Evolutionary conservation across 2,329 filamentous ascomycete species (phyloP).

Genomic region (Fusarium poae): DNA sequence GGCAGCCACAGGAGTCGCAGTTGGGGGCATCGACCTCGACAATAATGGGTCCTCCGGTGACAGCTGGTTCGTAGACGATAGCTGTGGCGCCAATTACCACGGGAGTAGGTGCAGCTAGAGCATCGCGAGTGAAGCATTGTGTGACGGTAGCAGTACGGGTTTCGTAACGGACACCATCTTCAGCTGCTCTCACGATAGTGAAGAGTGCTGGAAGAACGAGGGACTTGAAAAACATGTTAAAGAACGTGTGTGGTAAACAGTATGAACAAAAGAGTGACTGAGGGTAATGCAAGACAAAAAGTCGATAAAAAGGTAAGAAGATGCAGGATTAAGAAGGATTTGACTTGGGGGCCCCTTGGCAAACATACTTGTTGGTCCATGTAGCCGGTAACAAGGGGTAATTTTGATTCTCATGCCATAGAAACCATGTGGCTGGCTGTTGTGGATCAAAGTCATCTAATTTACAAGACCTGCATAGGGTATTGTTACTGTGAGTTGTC

Average conservation of each 20-base stretch:
- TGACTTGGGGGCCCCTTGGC: background rate
- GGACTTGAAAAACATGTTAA: constrained; percentile 18
- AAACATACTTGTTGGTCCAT: background rate
- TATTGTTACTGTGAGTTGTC: background rate
- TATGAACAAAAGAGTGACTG: constrained; percentile 12
- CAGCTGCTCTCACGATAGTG: background rate
- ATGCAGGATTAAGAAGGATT: background rate
- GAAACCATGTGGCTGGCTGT: constrained; percentile 5
- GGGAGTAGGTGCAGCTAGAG: background rate
- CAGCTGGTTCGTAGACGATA: constrained; percentile 15
- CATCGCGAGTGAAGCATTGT: constrained; percentile 20
- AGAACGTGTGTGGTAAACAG: background rate
- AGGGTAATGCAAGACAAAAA: no score
- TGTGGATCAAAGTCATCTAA: background rate
- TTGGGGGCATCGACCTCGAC: constrained; percentile 34
- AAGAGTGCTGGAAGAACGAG: constrained; percentile 15
- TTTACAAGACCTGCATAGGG: background rate
- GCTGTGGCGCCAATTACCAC: constrained; percentile 3
- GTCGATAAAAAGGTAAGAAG: background rate
- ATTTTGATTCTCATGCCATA: background rate
- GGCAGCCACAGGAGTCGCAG: constrained; percentile 32
- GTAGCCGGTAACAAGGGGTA: background rate
- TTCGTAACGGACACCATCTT: constrained; percentile 15
- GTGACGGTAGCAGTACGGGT: constrained; percentile 32
- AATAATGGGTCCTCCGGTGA: constrained; percentile 25